These are phyloP conservation scores for Lasiosphaeriaceae sp. DNA, from an alignment of 495 filamentous ascomycete species.

Conservation along the genomic window DNA sequence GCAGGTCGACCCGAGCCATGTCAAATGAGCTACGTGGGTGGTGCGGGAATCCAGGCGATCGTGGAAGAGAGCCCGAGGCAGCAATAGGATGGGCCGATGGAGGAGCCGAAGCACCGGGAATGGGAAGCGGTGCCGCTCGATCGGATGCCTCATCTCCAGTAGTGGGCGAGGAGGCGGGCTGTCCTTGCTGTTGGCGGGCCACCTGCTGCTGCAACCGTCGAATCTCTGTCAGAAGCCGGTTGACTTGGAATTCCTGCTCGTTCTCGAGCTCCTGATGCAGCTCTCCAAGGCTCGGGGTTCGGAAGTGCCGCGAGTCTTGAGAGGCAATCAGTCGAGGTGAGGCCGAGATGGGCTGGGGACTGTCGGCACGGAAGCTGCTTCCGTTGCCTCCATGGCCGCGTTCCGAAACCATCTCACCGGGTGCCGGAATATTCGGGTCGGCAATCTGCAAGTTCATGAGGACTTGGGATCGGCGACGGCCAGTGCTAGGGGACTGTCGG, in stretches of 20 bases:
- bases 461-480: conserved; percentile 63
- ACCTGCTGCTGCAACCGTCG: conserved; percentile 80
- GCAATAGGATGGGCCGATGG: conserved; percentile 22
- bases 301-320: conserved; percentile 58
- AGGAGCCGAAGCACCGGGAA: conserved; percentile 19
- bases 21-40: conserved; percentile 56
- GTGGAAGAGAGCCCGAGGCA: conserved; percentile 36
- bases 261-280: conserved; percentile 92
- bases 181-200: conserved; percentile 49
- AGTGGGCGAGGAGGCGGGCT: conserved; percentile 32
- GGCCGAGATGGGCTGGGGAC: conserved; percentile 52
- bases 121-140: conserved; percentile 48
- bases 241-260: conserved; percentile 95
- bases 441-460: conserved; percentile 72
- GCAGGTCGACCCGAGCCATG: conserved; percentile 49
- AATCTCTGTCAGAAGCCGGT: conserved; percentile 86
- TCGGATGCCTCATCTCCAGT: conserved; percentile 66
- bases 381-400: conserved; percentile 19
- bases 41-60: conserved; percentile 51
- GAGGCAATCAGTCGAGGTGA: conserved; percentile 54
- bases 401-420: conserved; percentile 60
- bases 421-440: conserved; percentile 57
- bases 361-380: conserved; percentile 46
- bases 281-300: conserved; percentile 82
- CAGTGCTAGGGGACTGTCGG: conserved; percentile 52